These are phyloP conservation scores for Pythium folliculosum DNA, from an alignment of 352 stramenopile species.

Conservation along the genomic window DNA sequence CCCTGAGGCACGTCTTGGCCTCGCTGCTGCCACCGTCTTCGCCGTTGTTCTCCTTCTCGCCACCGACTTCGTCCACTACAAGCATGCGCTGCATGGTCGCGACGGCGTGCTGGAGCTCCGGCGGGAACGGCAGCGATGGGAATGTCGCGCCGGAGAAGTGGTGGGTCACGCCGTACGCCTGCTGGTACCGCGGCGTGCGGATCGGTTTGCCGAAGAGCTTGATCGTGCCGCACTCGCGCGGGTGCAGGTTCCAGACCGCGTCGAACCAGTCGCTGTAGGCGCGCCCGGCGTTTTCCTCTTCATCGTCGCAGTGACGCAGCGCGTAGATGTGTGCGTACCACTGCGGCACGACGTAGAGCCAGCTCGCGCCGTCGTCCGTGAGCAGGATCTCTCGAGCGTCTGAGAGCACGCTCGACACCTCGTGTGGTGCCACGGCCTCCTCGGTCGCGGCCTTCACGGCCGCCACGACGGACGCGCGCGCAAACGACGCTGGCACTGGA, in stretches of 20 bases:
- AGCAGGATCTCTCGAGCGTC: constrained; percentile 26
- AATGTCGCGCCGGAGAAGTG: constrained; percentile 67
- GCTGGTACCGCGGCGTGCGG: constrained; percentile 67
- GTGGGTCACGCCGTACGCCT: constrained; percentile 57
- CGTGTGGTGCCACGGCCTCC: neutral
- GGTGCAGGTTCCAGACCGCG: constrained; percentile 61
- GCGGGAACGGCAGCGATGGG: constrained; percentile 43
- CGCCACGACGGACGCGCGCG: constrained; percentile 1
- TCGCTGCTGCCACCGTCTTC: neutral
- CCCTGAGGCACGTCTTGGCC: constrained; percentile 9
- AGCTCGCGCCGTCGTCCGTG: constrained; percentile 41
- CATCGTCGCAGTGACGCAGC: neutral
- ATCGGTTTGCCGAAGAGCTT: constrained; percentile 68
- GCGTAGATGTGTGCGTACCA: constrained; percentile 51
- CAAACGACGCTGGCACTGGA: neutral
- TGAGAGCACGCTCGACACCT: neutral
- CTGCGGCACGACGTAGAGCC: constrained; percentile 59
- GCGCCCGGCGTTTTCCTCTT: neutral
- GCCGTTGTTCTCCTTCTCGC: neutral
- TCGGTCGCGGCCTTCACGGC: constrained; percentile 10
- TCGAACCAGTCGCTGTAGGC: constrained; percentile 28
- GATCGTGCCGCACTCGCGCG: constrained; percentile 56
- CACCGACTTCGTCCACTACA: constrained; percentile 21
- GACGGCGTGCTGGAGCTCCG: constrained; percentile 41
- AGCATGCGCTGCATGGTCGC: constrained; percentile 48